A percentile compares a stretch with the other conserved stretches of the same genome.
These are phyloP conservation scores for Exophiala viscosa DNA, from an alignment of 2,329 filamentous ascomycete species.

Conservation along the genomic window DNA sequence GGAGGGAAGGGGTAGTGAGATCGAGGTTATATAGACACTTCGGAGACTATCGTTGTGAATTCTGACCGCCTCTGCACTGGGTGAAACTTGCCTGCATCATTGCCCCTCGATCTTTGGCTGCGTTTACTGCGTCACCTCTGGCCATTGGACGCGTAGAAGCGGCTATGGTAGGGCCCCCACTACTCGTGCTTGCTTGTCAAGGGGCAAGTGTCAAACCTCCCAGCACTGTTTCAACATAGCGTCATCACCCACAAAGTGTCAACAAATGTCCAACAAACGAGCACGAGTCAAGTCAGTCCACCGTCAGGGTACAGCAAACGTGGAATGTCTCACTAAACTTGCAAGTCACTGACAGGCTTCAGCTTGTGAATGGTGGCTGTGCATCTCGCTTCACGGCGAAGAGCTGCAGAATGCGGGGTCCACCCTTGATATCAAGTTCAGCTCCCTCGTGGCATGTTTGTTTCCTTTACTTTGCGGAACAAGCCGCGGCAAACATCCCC, in stretches of 20 bases:
- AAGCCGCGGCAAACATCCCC: no score
- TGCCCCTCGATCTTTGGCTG: neutral
- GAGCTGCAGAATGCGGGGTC: neutral
- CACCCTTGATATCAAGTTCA: no score
- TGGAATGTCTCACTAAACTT: neutral
- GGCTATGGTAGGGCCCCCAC: neutral
- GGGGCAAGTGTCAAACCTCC: no score
- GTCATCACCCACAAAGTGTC: neutral
- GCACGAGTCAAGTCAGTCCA: neutral
- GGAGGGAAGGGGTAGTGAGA: neutral
- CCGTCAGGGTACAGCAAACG: neutral
- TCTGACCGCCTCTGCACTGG: neutral
- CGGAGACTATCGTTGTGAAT: neutral
- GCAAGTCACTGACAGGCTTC: neutral
- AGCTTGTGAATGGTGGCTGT: neutral
- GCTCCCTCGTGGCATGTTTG: no score
- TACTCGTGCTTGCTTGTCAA: conserved; percentile 6
- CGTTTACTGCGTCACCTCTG: neutral
- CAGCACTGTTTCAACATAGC: neutral
- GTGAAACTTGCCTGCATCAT: neutral
- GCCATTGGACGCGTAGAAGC: conserved; percentile 1
- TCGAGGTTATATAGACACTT: conserved; percentile 2
- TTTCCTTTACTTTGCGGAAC: no score
- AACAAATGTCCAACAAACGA: neutral
- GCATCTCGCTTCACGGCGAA: neutral